Evolutionary conservation across 2,329 filamentous ascomycete species (phyloP), one percentile per base, ranked within the genome.

Genomic region (Claviceps citrina): DNA sequence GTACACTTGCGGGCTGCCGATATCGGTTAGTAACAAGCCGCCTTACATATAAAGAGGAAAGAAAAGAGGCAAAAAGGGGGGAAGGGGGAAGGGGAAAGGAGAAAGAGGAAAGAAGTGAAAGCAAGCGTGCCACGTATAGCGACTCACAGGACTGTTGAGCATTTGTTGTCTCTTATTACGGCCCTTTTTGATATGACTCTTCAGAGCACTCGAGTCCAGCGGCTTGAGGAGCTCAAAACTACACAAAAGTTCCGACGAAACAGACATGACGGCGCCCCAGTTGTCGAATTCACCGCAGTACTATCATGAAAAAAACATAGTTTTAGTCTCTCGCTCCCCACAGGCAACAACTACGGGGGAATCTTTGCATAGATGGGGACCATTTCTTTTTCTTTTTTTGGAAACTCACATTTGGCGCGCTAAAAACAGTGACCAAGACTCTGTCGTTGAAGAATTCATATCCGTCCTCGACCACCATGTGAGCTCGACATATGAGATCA

Each of bases 271-370:
- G 12, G 91, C 91, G 16, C 91, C 91, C 85, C 91, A 96, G 48
- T 98, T 98, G 58, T 98, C 91, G 50, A 98, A 98, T 60, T 98
- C 91, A 49, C 91, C 91, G 53, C 91, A 98, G 56, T 98, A 96
- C 84, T 93, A 48, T 8, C 13, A 18, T 18, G 34, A 13, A 40
- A 9, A 25, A 39, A 13, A 40, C 9, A 19, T n/a, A n/a, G n/a
- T n/a, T 9, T 40, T 28, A 40, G 39, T 36, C 25, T 35, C 19
- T 31, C 22, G 5, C 22, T 24, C 22, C 5, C 5, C 22, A 24
- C 8, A n/a, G n/a, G n/a, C n/a, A n/a, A n/a, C n/a, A n/a, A n/a
- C n/a, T n/a, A n/a, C n/a, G n/a, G n/a, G n/a, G n/a, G n/a, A n/a
- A n/a, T n/a, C n/a, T n/a, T n/a, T n/a, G n/a, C n/a, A n/a, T n/a